phyloP scores from a whole-genome alignment of 257 asterid species.

The Coffea eugenioides region DNA sequence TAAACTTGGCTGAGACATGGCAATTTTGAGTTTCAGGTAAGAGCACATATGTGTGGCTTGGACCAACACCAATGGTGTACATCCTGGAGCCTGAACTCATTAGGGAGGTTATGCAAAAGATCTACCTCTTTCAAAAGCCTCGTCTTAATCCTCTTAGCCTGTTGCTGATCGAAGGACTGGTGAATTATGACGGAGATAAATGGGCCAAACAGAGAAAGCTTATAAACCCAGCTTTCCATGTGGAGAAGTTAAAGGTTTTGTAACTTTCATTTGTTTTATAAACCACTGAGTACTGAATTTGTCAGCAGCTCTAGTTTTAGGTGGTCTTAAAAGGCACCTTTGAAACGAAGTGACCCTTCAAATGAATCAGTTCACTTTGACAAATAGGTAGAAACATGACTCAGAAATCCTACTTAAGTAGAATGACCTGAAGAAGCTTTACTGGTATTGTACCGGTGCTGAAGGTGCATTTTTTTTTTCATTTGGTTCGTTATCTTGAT shows the following conservation, averaged over 20 bases:
- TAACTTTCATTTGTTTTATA: not conserved
- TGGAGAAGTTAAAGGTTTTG: constrained; percentile 26
- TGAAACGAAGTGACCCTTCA: not conserved
- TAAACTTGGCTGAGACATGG: not conserved
- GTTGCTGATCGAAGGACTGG: constrained; percentile 13
- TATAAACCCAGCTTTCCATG: constrained; percentile 23
- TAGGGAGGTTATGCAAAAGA: constrained; percentile 8
- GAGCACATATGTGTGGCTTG: constrained; percentile 15
- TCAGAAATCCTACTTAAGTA: not conserved
- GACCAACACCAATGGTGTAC: constrained; percentile 13
- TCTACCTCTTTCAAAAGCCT: constrained; percentile 10
- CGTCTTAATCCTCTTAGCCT: not conserved
- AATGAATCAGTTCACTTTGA: not conserved
- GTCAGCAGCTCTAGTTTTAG: not conserved
- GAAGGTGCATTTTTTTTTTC: not conserved
- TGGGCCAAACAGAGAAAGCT: constrained; percentile 26
- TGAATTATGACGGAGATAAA: constrained; percentile 14
- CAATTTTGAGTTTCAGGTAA: constrained; percentile 16
- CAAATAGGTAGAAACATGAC: not conserved
- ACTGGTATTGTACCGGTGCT: not conserved
- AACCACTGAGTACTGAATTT: not conserved
- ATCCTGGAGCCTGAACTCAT: constrained; percentile 17
- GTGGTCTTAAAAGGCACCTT: not conserved
- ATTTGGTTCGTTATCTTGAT: not conserved
- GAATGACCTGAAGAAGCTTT: not conserved